These are phyloP conservation scores for Candida schatavii DNA, from an alignment of 805 yeast genomes.

Conservation along the genomic window DNA sequence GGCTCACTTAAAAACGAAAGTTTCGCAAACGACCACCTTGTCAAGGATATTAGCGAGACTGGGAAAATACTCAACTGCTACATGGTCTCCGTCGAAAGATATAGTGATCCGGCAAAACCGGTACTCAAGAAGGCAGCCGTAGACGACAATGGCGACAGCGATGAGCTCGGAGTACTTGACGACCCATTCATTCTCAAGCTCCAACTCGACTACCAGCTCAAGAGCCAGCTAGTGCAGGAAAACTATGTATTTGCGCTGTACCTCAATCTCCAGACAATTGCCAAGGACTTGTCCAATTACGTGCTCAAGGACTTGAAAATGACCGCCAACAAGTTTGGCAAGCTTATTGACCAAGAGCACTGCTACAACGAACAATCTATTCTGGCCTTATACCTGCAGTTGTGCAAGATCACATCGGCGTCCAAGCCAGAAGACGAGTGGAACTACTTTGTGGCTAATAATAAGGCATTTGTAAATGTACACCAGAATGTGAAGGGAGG, in stretches of 20 bases:
- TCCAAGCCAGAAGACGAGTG: slow-evolving; percentile 27
- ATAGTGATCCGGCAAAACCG: slow-evolving; percentile 39
- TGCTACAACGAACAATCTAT: slow-evolving; percentile 18
- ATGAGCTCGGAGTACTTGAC: slow-evolving; percentile 25
- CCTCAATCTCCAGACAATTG: slow-evolving; percentile 39
- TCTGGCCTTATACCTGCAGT: slow-evolving; percentile 7
- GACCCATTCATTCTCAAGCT: slow-evolving; percentile 43
- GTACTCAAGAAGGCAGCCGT: slow-evolving; percentile 18
- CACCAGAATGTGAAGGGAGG: slow-evolving; percentile 48
- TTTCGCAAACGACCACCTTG: slow-evolving; percentile 34
- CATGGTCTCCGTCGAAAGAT: slow-evolving; percentile 31
- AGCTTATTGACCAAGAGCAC: slow-evolving; percentile 21
- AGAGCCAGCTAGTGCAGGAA: slow-evolving; percentile 39
- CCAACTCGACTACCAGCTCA: slow-evolving; percentile 37
- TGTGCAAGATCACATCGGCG: slow-evolving; percentile 1
- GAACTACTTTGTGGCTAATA: slow-evolving; percentile 36
- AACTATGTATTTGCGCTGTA: slow-evolving; percentile 42
- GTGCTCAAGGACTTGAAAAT: slow-evolving; percentile 35
- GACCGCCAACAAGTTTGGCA: slow-evolving; percentile 32
- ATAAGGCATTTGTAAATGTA: slow-evolving; percentile 57
- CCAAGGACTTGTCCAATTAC: slow-evolving; percentile 35
- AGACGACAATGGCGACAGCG: slow-evolving; percentile 22
- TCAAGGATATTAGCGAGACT: slow-evolving; percentile 54
- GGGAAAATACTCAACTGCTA: slow-evolving; percentile 46
- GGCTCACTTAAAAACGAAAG: slow-evolving; percentile 39